Evolutionary conservation across 2,329 filamentous ascomycete species (phyloP).

Genomic region (Aspergillus aculeatus): DNA sequence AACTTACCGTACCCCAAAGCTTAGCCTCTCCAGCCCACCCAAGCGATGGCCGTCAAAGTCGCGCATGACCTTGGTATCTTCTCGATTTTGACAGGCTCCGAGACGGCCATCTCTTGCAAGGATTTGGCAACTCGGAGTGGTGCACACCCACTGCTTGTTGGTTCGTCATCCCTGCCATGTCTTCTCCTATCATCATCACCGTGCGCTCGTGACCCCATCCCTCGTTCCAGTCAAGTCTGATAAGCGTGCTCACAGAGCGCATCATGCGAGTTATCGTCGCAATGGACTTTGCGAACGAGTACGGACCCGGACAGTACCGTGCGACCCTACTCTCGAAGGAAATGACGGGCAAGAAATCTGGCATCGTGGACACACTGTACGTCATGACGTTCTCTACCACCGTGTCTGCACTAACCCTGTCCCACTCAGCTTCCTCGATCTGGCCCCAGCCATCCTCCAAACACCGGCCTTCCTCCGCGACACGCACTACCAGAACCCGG

Average conservation of each 20-base stretch:
- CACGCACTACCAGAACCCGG: slow-evolving; percentile 14
- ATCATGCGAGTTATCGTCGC: slow-evolving; percentile 23
- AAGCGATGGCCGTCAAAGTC: slow-evolving; percentile 22
- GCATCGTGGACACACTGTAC: slow-evolving; percentile 21
- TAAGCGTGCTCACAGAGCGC: slow-evolving; percentile 14
- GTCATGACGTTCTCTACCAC: neutral
- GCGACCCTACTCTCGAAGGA: slow-evolving; percentile 19
- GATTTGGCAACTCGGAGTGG: slow-evolving; percentile 22
- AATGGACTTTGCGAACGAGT: slow-evolving; percentile 19
- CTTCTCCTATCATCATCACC: too few relatives aligned
- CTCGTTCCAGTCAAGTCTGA: neutral
- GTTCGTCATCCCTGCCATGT: slow-evolving; percentile 8
- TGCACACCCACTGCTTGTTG: slow-evolving; percentile 24
- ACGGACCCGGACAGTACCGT: slow-evolving; percentile 13
- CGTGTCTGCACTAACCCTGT: too few relatives aligned
- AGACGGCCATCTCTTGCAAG: slow-evolving; percentile 11
- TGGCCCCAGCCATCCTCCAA: slow-evolving; percentile 21
- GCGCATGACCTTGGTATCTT: slow-evolving; percentile 23
- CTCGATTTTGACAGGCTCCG: slow-evolving; percentile 15
- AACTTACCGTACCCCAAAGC: neutral
- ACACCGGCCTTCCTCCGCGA: slow-evolving; percentile 19
- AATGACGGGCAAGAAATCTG: slow-evolving; percentile 19
- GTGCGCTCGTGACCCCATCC: too few relatives aligned
- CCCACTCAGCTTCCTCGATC: slow-evolving; percentile 19
- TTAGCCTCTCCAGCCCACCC: slow-evolving; percentile 11